Conservation (phyloP, 208 protist genomes). For the Lotmaria passim region DNA sequence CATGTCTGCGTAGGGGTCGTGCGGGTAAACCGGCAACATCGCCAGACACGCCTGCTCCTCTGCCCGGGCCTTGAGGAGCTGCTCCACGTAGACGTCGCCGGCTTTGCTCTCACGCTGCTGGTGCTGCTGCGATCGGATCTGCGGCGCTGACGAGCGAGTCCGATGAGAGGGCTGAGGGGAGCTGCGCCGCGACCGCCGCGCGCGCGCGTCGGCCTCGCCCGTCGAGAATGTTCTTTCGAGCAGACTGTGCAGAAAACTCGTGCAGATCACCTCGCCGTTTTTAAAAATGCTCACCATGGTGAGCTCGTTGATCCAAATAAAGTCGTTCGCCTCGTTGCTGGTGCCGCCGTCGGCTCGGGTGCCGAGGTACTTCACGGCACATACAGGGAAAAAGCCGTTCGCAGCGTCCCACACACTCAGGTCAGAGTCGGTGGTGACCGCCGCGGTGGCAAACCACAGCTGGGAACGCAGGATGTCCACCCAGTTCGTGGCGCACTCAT, state of each 20-base stretch:
- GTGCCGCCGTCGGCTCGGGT: constrained; percentile 15
- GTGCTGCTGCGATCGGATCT: constrained; percentile 7
- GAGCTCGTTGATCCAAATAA: constrained; percentile 81
- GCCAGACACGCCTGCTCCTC: constrained; percentile 27
- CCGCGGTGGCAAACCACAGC: constrained; percentile 80
- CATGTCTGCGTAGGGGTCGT: constrained; percentile 42
- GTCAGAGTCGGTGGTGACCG: constrained; percentile 59
- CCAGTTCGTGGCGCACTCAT: constrained; percentile 11
- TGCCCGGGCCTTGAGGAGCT: constrained; percentile 12
- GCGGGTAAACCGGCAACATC: constrained; percentile 25
- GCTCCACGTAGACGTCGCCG: constrained; percentile 18
- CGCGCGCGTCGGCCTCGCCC: constrained; percentile 1
- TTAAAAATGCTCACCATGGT: constrained; percentile 77
- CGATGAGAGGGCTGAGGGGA: neutral
- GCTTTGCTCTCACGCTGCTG: constrained; percentile 9
- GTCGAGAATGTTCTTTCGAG: constrained; percentile 31
- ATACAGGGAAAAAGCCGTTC: constrained; percentile 70
- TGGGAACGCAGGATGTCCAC: constrained; percentile 63
- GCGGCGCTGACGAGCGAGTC: constrained; percentile 5
- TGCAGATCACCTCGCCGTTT: constrained; percentile 65
- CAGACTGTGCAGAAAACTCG: constrained; percentile 56
- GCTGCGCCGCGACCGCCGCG: neutral
- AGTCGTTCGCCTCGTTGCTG: constrained; percentile 59
- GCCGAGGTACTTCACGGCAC: constrained; percentile 39
- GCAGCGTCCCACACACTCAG: constrained; percentile 81